Base-by-base conservation (phyloP, 148 eudicot species). In the Nyssa sinensis region DNA sequence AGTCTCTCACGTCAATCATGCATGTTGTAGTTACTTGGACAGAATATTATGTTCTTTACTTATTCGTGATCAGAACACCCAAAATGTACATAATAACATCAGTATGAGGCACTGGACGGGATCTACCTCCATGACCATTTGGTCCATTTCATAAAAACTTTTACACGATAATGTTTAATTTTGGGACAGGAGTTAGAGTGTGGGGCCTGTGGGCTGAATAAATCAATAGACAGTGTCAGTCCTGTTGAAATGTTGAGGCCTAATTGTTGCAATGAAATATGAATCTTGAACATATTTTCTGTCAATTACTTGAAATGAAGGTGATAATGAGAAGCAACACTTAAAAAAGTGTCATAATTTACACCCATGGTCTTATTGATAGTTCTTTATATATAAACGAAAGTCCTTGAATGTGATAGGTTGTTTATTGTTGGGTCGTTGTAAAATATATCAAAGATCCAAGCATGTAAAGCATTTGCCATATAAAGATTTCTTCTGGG, bases 221-320 rank as follows among this genome's bases (percentile, higher is more conserved):
- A n/a, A n/a, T n/a, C n/a, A n/a, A n/a, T n/a, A n/a, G n/a, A n/a
- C n/a, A n/a, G n/a, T n/a, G n/a, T n/a, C n/a, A n/a, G n/a, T n/a
- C n/a, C n/a, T n/a, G n/a, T n/a, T n/a, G n/a, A n/a, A n/a, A 44
- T 44, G 51, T 44, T 11, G 51, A 44, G 3, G 16, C 51, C 51
- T 16, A 53, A 70, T 55, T 34, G 16, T 55, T 70, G 23, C 12
- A 19, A 31, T 69, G 28, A 30, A 69, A 31, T 51, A 33, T 17
- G 25, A 53, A 25, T 23, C 19, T 5, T 44, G 11, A 44, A 55
- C 33, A 21, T 55, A 11, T 31, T 70, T n/a, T n/a, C n/a, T 71
- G 30, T 57, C 33, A 35, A 33, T 58, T 8, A 70, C n/a, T 34
- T 71, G 49, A 71, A 58, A 49, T 71, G 32, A 71, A 70, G 55